Percentiles rank a stretch among this genome's conserved stretches.
Conservation (phyloP, 2,329 filamentous ascomycete genomes). For the Clarireedia hainanense region DNA sequence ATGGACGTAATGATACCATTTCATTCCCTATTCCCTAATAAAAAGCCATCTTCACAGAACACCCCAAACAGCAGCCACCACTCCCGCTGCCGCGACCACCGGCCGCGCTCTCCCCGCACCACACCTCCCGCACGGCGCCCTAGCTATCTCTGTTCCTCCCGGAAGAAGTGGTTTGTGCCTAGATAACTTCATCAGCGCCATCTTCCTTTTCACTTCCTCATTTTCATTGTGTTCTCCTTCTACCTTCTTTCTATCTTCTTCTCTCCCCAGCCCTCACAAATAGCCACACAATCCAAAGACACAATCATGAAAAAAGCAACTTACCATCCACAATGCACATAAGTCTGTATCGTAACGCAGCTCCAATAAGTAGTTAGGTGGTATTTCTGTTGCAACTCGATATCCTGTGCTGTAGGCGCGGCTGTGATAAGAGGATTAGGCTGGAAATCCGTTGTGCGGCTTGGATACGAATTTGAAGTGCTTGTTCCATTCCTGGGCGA, state of each 20-base stretch:
- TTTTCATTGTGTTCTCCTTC: neutral
- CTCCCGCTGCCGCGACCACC: conserved; percentile 8
- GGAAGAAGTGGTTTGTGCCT: conserved; percentile 25
- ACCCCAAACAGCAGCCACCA: conserved; percentile 7
- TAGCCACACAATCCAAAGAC: neutral
- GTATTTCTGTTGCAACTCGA: conserved; percentile 20
- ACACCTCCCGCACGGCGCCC: conserved; percentile 7
- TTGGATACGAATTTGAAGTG: neutral
- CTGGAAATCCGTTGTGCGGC: neutral
- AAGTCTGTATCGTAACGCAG: conserved; percentile 19
- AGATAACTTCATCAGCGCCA: neutral
- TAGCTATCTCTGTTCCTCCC: conserved; percentile 25
- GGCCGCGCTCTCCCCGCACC: neutral
- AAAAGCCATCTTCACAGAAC: neutral
- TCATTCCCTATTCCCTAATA: too few species aligned
- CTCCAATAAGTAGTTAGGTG: conserved; percentile 26
- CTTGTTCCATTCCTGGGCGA: neutral
- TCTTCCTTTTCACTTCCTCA: neutral
- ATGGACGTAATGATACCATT: too few species aligned
- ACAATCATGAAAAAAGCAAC: neutral
- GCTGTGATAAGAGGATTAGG: conserved; percentile 11
- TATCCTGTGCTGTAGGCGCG: conserved; percentile 9
- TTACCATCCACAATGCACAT: conserved; percentile 22
- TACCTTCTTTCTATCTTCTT: neutral
- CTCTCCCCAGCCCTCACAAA: neutral